These are phyloP conservation scores for Plicaturopsis crispa DNA, from an alignment of 768 basidiomycete species.

Conservation along the genomic window DNA sequence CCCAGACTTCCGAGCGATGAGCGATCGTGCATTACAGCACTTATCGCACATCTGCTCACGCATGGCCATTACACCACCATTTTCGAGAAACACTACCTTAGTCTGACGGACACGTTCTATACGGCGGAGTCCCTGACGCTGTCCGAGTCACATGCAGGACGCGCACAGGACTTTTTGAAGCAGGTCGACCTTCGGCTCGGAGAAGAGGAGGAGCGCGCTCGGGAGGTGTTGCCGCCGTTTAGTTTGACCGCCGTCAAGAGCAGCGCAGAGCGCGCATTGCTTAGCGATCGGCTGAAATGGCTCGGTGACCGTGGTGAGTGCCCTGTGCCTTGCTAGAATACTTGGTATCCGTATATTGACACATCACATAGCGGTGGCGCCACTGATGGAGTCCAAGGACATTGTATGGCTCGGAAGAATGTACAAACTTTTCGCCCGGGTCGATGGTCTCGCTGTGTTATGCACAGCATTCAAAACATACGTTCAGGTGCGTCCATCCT, in stretches of 20 bases:
- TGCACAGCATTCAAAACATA: conserved; percentile 54
- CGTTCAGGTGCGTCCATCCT: conserved; percentile 43
- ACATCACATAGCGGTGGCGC: conserved; percentile 37
- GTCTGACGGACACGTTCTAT: conserved; percentile 47
- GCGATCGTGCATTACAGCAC: conserved; percentile 33
- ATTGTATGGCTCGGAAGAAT: conserved; percentile 38
- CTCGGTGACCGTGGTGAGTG: conserved; percentile 28
- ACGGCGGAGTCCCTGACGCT: conserved; percentile 37
- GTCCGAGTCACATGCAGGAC: conserved; percentile 23
- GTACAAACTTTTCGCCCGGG: conserved; percentile 55
- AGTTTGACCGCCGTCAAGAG: conserved; percentile 46
- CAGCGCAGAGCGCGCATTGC: conserved; percentile 44
- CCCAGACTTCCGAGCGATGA: conserved; percentile 28
- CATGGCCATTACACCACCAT: conserved; percentile 47
- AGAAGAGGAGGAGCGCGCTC: conserved; percentile 52
- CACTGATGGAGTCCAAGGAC: conserved; percentile 41
- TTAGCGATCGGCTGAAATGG: conserved; percentile 37
- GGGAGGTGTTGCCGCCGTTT: conserved; percentile 39
- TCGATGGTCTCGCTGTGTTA: conserved; percentile 45
- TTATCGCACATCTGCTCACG: conserved; percentile 50
- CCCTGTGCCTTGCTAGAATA: neutral
- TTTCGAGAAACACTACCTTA: conserved; percentile 52
- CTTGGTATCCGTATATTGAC: neutral
- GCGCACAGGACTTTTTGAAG: conserved; percentile 38
- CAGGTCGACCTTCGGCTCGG: conserved; percentile 36